A percentile compares a stretch with the other conserved stretches of the same genome.
These are phyloP conservation scores for Ceratocystis cacaofunesta DNA, from an alignment of 2,329 filamentous ascomycete species.

Conservation along the genomic window DNA sequence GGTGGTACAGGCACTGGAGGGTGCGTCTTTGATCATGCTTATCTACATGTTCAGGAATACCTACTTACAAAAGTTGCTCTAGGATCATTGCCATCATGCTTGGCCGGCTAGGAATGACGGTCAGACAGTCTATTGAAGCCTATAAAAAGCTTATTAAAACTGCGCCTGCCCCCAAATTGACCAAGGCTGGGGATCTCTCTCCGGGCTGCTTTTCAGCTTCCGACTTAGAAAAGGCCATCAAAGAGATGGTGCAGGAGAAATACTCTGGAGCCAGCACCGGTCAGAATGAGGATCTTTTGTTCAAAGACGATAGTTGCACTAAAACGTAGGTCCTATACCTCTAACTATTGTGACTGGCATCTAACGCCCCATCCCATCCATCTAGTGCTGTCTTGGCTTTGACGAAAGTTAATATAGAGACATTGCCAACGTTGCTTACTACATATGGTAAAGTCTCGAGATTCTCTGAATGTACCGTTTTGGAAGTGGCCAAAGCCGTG, in stretches of 20 bases:
- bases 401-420: slow-evolving; percentile 11
- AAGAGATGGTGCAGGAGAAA: neutral
- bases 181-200: neutral
- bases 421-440: slow-evolving; percentile 19
- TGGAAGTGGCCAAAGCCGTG: slow-evolving; percentile 23
- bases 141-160: neutral
- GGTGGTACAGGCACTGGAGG: slow-evolving; percentile 23
- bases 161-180: neutral
- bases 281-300: fast-evolving
- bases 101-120: neutral
- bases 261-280: fast-evolving
- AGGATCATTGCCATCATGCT: neutral
- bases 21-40: slow-evolving; percentile 10
- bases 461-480: slow-evolving; percentile 21
- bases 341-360: fast-evolving
- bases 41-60: neutral
- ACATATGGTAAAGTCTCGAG: slow-evolving; percentile 20
- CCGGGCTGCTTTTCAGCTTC: neutral
- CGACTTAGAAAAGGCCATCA: neutral
- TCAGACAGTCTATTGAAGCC: neutral
- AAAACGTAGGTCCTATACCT: neutral
- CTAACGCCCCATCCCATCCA: neutral
- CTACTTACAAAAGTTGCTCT: neutral
- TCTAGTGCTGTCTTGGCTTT: neutral
- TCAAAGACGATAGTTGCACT: neutral